Base-by-base conservation (phyloP, 805 yeast genomes). In the Yamadazyma endophytica region DNA sequence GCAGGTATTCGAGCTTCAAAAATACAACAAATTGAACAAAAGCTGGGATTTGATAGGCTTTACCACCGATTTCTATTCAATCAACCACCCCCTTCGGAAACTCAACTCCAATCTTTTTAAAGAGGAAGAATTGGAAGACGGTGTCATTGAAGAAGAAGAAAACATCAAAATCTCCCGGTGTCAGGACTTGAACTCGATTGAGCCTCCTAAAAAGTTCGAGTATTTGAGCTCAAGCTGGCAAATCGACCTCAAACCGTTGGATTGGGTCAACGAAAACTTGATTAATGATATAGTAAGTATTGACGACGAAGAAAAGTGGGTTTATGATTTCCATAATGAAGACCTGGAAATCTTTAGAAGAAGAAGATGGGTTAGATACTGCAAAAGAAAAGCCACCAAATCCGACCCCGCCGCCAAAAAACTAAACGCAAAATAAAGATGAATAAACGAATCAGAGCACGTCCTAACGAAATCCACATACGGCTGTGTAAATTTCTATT, bases 231-330 rank as follows among this genome's bases (percentile, higher is more conserved):
- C n/a, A 4, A 67, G 70, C 9, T 86, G 96, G 96, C 58, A 55
- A 7, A 48, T 84, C 28, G 95, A 86, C 53, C 63, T 79, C 28
- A 60, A 70, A 13, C 86, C 87, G 0, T 57, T 61, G 16, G 54
- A 46, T 2, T 86, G 95, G 95, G 84, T 79, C 6, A 55, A 56
- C 26, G 49, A 56, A 2, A 69, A 74, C 32, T 58, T 72, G 30
- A 56, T 81, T 9, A 36, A 46, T 17, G 80, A 73, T 35, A 55
- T 75, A 26, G 76, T 81, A 11, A 68, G 64, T 13, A 64, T 83
- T 13, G 94, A 86, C 56, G 62, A 73, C 17, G 88, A 78, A 34
- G 83, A 82, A 24, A 86, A 86, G 54, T 86, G 95, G 95, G 90
- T 84, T 13, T 86, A 86, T 52, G 95, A 86, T 52, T 49, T 54